A percentile compares a stretch with the other conserved stretches of the same genome.
Evolutionary conservation across 2,329 filamentous ascomycete species (phyloP).

Genomic region (Ophiostoma perfectum): DNA sequence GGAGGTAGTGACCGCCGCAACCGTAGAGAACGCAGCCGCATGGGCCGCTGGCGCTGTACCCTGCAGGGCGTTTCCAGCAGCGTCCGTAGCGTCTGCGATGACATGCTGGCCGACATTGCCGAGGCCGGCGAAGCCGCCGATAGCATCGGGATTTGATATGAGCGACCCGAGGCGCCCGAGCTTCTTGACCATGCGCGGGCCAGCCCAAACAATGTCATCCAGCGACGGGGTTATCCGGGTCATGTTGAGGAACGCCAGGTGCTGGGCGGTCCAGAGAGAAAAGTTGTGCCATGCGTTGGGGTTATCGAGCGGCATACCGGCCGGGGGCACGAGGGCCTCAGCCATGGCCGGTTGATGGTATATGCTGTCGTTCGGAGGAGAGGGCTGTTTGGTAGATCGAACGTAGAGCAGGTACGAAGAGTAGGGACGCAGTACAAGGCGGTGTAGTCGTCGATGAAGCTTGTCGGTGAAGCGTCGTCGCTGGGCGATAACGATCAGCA

Average conservation of each 20-base stretch:
- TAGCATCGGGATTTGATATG: conserved; percentile 52
- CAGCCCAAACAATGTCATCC: conserved; percentile 62
- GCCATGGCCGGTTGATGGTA: conserved; percentile 23
- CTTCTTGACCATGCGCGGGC: conserved; percentile 65
- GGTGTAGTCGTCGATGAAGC: neutral
- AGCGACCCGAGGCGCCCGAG: conserved; percentile 62
- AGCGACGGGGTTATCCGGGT: conserved; percentile 58
- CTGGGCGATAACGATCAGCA: conserved; percentile 17
- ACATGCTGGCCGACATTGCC: conserved; percentile 45
- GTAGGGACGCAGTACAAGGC: neutral
- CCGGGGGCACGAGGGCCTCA: conserved; percentile 28
- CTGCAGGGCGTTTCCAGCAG: conserved; percentile 30
- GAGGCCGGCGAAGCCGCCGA: conserved; percentile 42
- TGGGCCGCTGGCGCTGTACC: neutral
- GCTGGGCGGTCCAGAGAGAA: conserved; percentile 48
- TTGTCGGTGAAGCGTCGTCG: conserved; percentile 1
- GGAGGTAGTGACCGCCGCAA: conserved; percentile 32
- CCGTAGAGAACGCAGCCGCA: conserved; percentile 39
- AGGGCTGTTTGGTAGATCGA: too few species aligned
- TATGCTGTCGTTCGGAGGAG: neutral
- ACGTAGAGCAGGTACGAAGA: too few species aligned
- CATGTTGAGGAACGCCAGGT: conserved; percentile 38
- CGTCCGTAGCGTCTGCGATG: conserved; percentile 53
- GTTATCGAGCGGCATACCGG: conserved; percentile 35
- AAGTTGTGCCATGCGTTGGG: conserved; percentile 48